Percentiles rank a stretch among this genome's conserved stretches.
Evolutionary conservation across 345 rosid species (phyloP).

Genomic region (Punica granatum): DNA sequence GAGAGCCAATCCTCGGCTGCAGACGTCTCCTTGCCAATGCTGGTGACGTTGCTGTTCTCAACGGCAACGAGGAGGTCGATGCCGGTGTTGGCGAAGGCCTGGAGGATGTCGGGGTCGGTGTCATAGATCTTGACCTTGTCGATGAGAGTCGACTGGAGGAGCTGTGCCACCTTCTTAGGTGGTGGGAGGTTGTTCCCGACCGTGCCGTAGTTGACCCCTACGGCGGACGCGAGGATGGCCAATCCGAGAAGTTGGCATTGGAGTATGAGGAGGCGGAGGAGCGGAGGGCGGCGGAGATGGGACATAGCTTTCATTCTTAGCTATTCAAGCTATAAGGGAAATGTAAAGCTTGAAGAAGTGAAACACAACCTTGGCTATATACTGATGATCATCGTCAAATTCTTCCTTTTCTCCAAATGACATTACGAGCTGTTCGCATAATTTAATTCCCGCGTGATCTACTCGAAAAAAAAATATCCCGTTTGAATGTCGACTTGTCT

Average conservation of each 20-base stretch:
- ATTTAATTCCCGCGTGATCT: no score
- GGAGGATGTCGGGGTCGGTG: slow-evolving; percentile 53
- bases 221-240: slow-evolving; percentile 16
- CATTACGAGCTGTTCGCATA: no score
- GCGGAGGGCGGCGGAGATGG: slow-evolving; percentile 5
- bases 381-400: no score
- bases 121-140: slow-evolving; percentile 64
- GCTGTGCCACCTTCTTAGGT: slow-evolving; percentile 51
- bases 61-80: slow-evolving; percentile 54
- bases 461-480: background rate
- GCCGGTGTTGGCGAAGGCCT: slow-evolving; percentile 60
- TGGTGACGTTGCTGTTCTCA: slow-evolving; percentile 41
- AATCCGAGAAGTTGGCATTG: slow-evolving; percentile 11
- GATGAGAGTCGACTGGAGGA: slow-evolving; percentile 57
- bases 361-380: background rate
- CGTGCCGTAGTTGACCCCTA: slow-evolving; percentile 61
- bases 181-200: slow-evolving; percentile 61
- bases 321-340: no score
- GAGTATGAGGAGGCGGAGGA: slow-evolving; percentile 8
- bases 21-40: slow-evolving; percentile 33
- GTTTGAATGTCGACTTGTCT: no score
- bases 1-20: slow-evolving; percentile 50
- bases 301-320: background rate
- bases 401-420: no score
- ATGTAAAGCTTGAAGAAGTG: background rate